These are phyloP conservation scores for Krasilnikovozyma curviuscula DNA, from an alignment of 768 basidiomycete species.

Conservation along the genomic window DNA sequence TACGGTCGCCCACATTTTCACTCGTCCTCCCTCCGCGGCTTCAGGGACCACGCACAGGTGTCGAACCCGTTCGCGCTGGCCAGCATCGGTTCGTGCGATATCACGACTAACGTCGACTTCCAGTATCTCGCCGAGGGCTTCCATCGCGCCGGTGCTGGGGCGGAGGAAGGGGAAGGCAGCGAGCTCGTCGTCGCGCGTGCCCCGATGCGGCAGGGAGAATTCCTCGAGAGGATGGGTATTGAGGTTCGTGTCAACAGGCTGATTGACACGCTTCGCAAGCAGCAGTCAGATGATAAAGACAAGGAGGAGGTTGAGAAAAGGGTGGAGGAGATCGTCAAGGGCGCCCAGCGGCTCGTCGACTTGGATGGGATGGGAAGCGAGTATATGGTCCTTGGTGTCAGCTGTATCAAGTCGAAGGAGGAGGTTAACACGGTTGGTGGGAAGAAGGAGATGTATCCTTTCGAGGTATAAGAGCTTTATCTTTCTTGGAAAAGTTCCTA, in stretches of 20 bases:
- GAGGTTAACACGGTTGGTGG: too few species aligned
- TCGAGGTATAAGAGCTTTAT: constrained; percentile 6
- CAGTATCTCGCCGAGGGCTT: constrained; percentile 57
- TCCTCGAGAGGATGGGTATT: constrained; percentile 63
- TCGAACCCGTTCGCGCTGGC: constrained; percentile 75
- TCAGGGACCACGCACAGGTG: constrained; percentile 61
- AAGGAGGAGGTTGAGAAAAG: constrained; percentile 37
- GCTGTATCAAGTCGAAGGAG: constrained; percentile 21
- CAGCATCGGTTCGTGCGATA: constrained; percentile 66
- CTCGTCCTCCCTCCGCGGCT: constrained; percentile 42
- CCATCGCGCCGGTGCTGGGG: neutral
- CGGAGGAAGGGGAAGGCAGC: neutral
- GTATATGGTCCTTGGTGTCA: constrained; percentile 61
- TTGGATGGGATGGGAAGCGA: constrained; percentile 63
- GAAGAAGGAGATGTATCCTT: constrained; percentile 15
- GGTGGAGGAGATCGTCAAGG: constrained; percentile 36
- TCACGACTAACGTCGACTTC: constrained; percentile 97
- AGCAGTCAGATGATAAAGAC: constrained; percentile 31
- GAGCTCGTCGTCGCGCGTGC: constrained; percentile 31
- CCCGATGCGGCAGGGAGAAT: constrained; percentile 52
- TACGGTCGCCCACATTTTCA: constrained; percentile 41
- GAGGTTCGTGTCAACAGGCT: constrained; percentile 45
- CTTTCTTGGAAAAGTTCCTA: too few species aligned
- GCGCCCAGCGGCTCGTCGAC: constrained; percentile 56
- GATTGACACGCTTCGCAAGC: constrained; percentile 32